Base-by-base conservation (phyloP, 108 stramenopile genomes). In the Discostella stelligeroides region DNA sequence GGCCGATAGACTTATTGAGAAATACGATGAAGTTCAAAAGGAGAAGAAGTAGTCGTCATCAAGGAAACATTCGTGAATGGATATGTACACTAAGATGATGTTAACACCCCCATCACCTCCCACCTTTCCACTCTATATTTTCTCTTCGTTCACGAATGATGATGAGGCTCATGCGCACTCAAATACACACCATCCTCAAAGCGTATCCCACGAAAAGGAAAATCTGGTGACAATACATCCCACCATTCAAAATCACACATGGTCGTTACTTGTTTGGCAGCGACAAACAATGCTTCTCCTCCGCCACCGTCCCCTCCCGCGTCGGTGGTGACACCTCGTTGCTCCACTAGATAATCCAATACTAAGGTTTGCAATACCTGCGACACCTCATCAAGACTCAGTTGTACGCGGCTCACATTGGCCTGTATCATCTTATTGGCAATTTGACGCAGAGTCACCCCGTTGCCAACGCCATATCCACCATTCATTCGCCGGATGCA, bases 341-440 rank as follows among this genome's bases (percentile, higher is more conserved):
- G 82, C 57, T 95, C 93, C 50, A 95, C 77, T 41, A 79, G 37
- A 72, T 92, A 83, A 72, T 97, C 96, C 69, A 81, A 94, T 1
- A 88, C 84, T 41, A 97, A 70, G 0, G 96, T 95, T 68, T 95
- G 85, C 39, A 98, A 85, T 29, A 98, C 70, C 72, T 95, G 96
- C 58, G 81, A 80, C 2, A 98, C 85, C 60, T 99, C 97, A 3
- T 90, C 92, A 63, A 92, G 42, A 48, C 82, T 85, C 42, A 99
- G 81, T 57, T 92, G 77, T 1, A 98, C 91, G 34, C 92, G 72
- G 49, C 89, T 87, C 0, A 96, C 88, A 68, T 95, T 92, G 25
- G 81, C 88, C 73, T 94, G 82, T 14, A 70, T 69, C 83, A 94
- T 86, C 59, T 90, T 88, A 8, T 83, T 70, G 34, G 79, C 64